Evolutionary conservation across 2,329 filamentous ascomycete species (phyloP).

Genomic region (Aspergillus terreus): DNA sequence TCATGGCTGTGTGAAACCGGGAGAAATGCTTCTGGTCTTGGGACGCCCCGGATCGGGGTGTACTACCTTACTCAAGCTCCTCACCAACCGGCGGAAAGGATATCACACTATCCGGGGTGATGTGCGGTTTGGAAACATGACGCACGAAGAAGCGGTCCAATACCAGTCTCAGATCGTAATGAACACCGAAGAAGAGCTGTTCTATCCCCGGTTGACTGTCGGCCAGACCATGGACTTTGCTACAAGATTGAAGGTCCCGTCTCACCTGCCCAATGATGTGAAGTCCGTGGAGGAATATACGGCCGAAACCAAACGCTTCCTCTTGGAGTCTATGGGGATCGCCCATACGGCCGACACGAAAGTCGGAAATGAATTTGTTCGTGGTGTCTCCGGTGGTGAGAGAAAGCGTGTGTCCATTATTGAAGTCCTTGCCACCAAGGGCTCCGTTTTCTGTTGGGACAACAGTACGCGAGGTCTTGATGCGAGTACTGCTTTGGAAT

Average conservation of each 20-base stretch:
- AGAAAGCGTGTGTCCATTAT: slow-evolving; percentile 64
- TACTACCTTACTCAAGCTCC: slow-evolving; percentile 65
- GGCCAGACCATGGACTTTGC: slow-evolving; percentile 55
- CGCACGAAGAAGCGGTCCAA: slow-evolving; percentile 36
- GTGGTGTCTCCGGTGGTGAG: slow-evolving; percentile 64
- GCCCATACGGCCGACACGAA: slow-evolving; percentile 59
- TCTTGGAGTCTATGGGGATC: slow-evolving; percentile 54
- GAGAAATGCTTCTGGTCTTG: slow-evolving; percentile 68
- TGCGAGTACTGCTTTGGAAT: slow-evolving; percentile 58
- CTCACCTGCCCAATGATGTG: slow-evolving; percentile 64
- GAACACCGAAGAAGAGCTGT: slow-evolving; percentile 52
- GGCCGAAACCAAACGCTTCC: slow-evolving; percentile 47
- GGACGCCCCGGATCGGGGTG: slow-evolving; percentile 67
- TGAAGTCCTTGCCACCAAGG: slow-evolving; percentile 55
- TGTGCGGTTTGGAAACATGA: slow-evolving; percentile 52
- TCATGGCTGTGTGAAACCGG: slow-evolving; percentile 65
- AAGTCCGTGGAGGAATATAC: slow-evolving; percentile 56
- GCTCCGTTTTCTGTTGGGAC: slow-evolving; percentile 60
- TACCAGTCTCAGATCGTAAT: slow-evolving; percentile 57
- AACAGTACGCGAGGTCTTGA: slow-evolving; percentile 62
- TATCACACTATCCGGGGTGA: slow-evolving; percentile 57
- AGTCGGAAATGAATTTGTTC: slow-evolving; percentile 60
- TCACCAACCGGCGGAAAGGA: slow-evolving; percentile 60
- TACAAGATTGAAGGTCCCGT: slow-evolving; percentile 62
- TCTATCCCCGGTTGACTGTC: slow-evolving; percentile 49